phyloP scores from a whole-genome alignment of 2,329 filamentous ascomycete species.

The Cryphonectria japonica region DNA sequence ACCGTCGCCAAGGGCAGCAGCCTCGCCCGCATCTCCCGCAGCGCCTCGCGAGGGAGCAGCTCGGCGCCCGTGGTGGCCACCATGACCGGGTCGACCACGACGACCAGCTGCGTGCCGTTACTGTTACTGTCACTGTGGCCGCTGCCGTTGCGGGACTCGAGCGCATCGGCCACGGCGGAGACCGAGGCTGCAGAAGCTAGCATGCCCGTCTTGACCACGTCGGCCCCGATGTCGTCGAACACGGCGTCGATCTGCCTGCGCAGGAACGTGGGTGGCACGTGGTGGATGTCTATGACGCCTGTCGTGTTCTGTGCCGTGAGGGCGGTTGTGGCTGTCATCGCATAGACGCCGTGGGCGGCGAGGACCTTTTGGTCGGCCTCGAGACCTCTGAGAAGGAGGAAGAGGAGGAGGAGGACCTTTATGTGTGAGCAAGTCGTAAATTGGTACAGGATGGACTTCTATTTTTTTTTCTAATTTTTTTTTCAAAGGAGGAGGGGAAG shows the following conservation, averaged over 20 bases:
- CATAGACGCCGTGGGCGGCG: constrained; percentile 89
- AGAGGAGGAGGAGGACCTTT: background rate
- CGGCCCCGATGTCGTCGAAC: constrained; percentile 80
- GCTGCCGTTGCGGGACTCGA: constrained; percentile 41
- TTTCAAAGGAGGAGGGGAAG: background rate
- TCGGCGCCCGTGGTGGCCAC: constrained; percentile 78
- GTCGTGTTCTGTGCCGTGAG: constrained; percentile 95
- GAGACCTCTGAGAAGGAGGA: constrained; percentile 66
- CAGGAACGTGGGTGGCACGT: constrained; percentile 78
- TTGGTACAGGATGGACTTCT: constrained; percentile 1
- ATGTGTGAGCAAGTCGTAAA: constrained; percentile 9
- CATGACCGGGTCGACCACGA: constrained; percentile 90
- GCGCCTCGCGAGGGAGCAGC: constrained; percentile 68
- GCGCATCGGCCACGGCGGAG: constrained; percentile 65
- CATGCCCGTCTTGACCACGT: constrained; percentile 95
- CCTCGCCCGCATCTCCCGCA: constrained; percentile 59
- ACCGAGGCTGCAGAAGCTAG: constrained; percentile 75
- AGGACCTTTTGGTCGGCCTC: constrained; percentile 97
- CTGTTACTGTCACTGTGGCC: no score
- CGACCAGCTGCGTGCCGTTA: constrained; percentile 50
- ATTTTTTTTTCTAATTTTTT: constrained; percentile 9
- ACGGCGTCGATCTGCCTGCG: constrained; percentile 84
- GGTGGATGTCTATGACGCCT: constrained; percentile 80
- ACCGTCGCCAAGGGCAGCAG: constrained; percentile 70
- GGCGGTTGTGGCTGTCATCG: constrained; percentile 93